phyloP scores from a whole-genome alignment of 2,329 filamentous ascomycete genomes.

The Sphaerostilbella broomeana region DNA sequence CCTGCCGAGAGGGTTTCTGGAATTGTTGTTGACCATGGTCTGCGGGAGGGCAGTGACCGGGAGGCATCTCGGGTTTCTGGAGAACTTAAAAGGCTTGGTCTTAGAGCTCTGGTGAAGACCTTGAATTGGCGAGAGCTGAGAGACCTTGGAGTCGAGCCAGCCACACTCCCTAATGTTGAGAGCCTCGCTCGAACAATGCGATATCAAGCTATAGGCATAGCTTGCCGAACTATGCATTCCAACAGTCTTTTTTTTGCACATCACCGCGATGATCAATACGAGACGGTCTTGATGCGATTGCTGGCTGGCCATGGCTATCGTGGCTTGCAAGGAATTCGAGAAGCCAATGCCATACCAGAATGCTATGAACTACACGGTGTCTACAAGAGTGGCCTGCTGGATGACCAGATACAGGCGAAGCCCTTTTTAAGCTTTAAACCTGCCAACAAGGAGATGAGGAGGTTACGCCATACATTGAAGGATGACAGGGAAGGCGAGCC shows the following conservation, averaged over 20 bases:
- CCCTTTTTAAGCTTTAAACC: slow-evolving; percentile 36
- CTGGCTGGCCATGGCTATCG: slow-evolving; percentile 57
- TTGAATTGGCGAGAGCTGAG: slow-evolving; percentile 43
- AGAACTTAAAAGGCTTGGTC: slow-evolving; percentile 33
- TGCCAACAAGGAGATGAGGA: slow-evolving; percentile 23
- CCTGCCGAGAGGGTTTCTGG: slow-evolving; percentile 35
- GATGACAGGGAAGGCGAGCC: slow-evolving; percentile 23
- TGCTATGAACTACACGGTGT: slow-evolving; percentile 69
- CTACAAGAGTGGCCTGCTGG: slow-evolving; percentile 55
- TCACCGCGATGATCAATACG: slow-evolving; percentile 84
- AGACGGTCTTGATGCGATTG: slow-evolving; percentile 79
- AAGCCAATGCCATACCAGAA: slow-evolving; percentile 68
- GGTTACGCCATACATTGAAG: slow-evolving; percentile 24
- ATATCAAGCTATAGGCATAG: slow-evolving; percentile 62
- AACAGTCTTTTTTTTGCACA: slow-evolving; percentile 70
- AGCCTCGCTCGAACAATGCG: slow-evolving; percentile 65
- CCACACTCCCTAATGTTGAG: slow-evolving; percentile 60
- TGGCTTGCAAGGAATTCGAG: slow-evolving; percentile 66
- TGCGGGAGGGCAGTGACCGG: slow-evolving; percentile 43
- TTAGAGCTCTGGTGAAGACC: slow-evolving; percentile 21
- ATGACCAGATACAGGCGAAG: slow-evolving; percentile 33
- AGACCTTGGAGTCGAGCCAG: slow-evolving; percentile 25
- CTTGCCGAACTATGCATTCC: slow-evolving; percentile 48
- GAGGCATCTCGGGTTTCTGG: slow-evolving; percentile 46
- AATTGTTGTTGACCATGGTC: slow-evolving; percentile 51